phyloP scores from a whole-genome alignment of 2,329 filamentous ascomycete genomes.

The Fusarium sp. region DNA sequence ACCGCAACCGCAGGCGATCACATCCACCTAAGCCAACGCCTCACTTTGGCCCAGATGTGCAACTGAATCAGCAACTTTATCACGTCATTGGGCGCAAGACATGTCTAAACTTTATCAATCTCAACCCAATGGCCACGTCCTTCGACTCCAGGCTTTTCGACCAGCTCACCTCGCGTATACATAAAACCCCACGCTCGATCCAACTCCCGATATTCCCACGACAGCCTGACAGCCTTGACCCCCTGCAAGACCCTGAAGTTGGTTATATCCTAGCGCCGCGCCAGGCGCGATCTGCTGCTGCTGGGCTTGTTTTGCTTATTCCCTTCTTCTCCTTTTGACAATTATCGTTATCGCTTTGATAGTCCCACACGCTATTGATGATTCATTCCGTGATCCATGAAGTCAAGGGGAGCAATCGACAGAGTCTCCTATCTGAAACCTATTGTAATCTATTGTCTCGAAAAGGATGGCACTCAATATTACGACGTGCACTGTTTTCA shows the following conservation, averaged over 20 bases:
- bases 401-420: conserved; percentile 20
- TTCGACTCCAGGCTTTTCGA: no score
- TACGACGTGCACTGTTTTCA: neutral
- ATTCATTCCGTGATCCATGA: conserved; percentile 28
- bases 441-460: neutral
- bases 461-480: neutral
- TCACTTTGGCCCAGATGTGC: conserved; percentile 28
- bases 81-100: conserved; percentile 35
- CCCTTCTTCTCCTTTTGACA: conserved; percentile 23
- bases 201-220: conserved; percentile 25
- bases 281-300: conserved; percentile 27
- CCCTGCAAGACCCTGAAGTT: conserved; percentile 43
- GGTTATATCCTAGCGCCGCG: conserved; percentile 30
- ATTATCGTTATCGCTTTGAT: conserved; percentile 27
- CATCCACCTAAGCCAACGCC: conserved; percentile 23
- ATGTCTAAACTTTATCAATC: conserved; percentile 14
- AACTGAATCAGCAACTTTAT: conserved; percentile 30
- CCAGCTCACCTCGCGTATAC: neutral
- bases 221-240: neutral
- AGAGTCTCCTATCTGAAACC: conserved; percentile 9
- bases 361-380: conserved; percentile 4
- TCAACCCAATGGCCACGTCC: conserved; percentile 11
- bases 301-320: conserved; percentile 28
- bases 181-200: conserved; percentile 4
- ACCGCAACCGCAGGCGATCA: conserved; percentile 22